phyloP scores from a whole-genome alignment of 495 filamentous ascomycete genomes.

The Hypoxylon fragiforme region DNA sequence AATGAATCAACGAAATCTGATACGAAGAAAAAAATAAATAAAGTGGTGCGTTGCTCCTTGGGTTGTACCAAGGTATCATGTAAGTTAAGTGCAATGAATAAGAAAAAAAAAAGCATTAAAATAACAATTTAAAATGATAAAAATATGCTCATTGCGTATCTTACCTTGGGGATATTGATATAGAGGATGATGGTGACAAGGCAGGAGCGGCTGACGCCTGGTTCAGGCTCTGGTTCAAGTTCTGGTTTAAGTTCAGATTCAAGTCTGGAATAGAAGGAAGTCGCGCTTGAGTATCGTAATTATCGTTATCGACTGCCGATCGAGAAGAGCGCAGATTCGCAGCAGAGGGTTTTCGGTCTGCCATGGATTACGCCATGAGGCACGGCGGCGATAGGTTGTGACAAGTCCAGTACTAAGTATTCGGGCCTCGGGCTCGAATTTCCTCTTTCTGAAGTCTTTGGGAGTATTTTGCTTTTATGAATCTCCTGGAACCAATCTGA shows the following conservation, averaged over 20 bases:
- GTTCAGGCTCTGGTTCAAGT: conserved; percentile 26
- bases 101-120: too few relatives aligned
- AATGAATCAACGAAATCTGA: conserved; percentile 19
- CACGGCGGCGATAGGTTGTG: conserved; percentile 34
- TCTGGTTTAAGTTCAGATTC: conserved; percentile 22
- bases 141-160: too few relatives aligned
- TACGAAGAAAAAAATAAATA: conserved; percentile 23
- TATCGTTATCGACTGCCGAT: conserved; percentile 57
- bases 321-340: conserved; percentile 55
- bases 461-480: neutral
- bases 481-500: neutral
- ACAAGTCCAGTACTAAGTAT: conserved; percentile 21
- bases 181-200: conserved; percentile 25
- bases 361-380: conserved; percentile 62
- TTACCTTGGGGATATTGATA: conserved; percentile 35
- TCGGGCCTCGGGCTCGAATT: conserved; percentile 4
- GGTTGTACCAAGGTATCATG: conserved; percentile 31
- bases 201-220: conserved; percentile 28
- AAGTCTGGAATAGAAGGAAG: conserved; percentile 38
- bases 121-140: too few relatives aligned
- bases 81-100: neutral
- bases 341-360: conserved; percentile 54
- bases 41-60: conserved; percentile 16
- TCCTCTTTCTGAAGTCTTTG: neutral
- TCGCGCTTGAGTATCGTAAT: conserved; percentile 51